A percentile compares a stretch with the other conserved stretches of the same genome.
Evolutionary conservation across 352 stramenopile species (phyloP).

Genomic region (Phytopythium oedochilum): DNA sequence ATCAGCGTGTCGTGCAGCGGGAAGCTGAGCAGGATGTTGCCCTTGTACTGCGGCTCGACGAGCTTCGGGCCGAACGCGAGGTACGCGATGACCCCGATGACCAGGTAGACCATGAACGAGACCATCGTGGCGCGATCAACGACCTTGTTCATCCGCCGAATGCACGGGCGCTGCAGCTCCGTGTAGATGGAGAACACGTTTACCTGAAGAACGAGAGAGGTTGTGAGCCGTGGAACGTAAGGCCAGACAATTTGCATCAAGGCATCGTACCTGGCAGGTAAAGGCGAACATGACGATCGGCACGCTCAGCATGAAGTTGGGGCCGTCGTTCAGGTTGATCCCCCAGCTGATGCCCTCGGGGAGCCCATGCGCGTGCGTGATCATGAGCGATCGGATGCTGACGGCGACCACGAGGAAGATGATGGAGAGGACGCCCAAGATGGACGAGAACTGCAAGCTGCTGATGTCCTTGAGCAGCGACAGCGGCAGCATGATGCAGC

Average conservation of each 20-base stretch:
- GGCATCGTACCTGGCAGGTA: constrained; percentile 62
- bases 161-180: constrained; percentile 81
- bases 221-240: not conserved
- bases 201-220: constrained; percentile 22
- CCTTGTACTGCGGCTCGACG: constrained; percentile 64
- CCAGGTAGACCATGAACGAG: constrained; percentile 72
- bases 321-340: constrained; percentile 60
- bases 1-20: constrained; percentile 72
- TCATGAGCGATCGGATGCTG: constrained; percentile 74
- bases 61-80: constrained; percentile 68
- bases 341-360: constrained; percentile 66
- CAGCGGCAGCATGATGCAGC: constrained; percentile 75
- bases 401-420: constrained; percentile 83
- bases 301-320: constrained; percentile 83
- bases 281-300: constrained; percentile 89
- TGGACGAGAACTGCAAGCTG: constrained; percentile 82
- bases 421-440: constrained; percentile 79
- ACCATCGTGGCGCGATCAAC: constrained; percentile 74
- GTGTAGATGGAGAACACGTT: constrained; percentile 89
- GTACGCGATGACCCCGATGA: constrained; percentile 76
- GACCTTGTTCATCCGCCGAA: constrained; percentile 87
- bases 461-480: constrained; percentile 83
- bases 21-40: constrained; percentile 82
- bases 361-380: constrained; percentile 44
- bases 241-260: not conserved